Base-by-base conservation (phyloP, 805 yeast genomes). In the Scheffersomyces amazonensis region DNA sequence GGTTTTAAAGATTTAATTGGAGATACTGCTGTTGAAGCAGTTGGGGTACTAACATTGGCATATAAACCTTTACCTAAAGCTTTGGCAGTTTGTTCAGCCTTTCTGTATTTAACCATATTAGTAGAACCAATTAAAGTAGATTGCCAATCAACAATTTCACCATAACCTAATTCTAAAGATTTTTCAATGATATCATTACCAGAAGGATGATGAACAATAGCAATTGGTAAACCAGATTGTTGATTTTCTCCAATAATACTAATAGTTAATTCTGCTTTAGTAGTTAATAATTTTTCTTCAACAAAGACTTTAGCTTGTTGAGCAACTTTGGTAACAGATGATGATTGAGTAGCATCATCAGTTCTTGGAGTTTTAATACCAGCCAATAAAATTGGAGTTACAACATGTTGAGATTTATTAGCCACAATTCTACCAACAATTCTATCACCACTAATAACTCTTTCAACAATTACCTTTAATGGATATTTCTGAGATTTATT, bases 121-220 rank as follows among this genome's bases (percentile, higher is more conserved):
- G 70, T 62, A 9, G 88, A 64, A 4, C 96, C 96, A 40, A 87
- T 65, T 30, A 78, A 50, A 11, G 75, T 54, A 1, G 88, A 77
- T 56, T 88, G 96, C 88, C 91, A 82, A 56, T 87, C 95, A 18
- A 80, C 76, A 34, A 87, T 79, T 47, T 79, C 81, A 10, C 83
- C 95, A 21, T 82, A 69, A 9, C 96, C 96, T 39, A 69, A 71
- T 40, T 74, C 78, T 41, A 87, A 69, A 40, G 87, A 64, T 46
- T 77, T 76, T 47, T 80, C 84, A 41, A 83, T 78, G 49, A 87
- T 80, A 44, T 81, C 80, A 48, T 67, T 68, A 13, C 95, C 95
- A 4, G 85, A 83, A 22, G 95, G 87, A 53, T 85, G 91, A 39
- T 68, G 54, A 25, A 87, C 58, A 34, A 75, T 62, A 15, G 73